Evolutionary conservation across 768 basidiomycete species (phyloP), one percentile per base, ranked within the genome.

Genomic region (Thelephora ganbajun): DNA sequence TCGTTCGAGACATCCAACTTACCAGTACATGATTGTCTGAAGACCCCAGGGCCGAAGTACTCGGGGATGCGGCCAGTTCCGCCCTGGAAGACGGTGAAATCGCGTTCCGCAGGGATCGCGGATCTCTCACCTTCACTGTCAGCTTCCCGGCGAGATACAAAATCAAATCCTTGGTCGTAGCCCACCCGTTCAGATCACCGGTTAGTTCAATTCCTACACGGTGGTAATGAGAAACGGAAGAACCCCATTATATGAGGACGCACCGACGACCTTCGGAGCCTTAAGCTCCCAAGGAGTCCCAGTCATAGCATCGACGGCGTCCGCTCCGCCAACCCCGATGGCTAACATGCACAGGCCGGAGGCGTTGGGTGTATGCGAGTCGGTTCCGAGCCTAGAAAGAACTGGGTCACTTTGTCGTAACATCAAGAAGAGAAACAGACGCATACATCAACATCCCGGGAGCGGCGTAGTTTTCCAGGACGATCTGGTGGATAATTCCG

Each of bases 301-400:
- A 2, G 93, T 97, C 80, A 99, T 84, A 7, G 92, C 94, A 63
- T 99, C 96, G 16, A 98, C 93, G 19, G 91, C 91, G 59, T 99
- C 96, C 33, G 94, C 96, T 48, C 96, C 96, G 51, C 96, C 96
- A n/a, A 99, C 94, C 45, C 96, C 96, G 47, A 98, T 96, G 4
- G 96, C 96, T 51, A 99, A 75, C 72, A 92, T 76, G 11, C 96
- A 94, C 45, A 99, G 76, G 23, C 96, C 96, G 48, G 94, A 92
- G 45, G 96, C 96, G 61, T 99, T 98, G 1, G 96, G 96, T 1
- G 96, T 98, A 63, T 99, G 96, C 19, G 89, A 93, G 63, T 98
- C 94, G 79, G 87, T 90, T 47, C 87, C 87, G 35, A 90, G 66
- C 86, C 85, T 88, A 52, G 26, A 30, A 30, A 30, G 26, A 9